Base-by-base conservation (phyloP, 257 asterid genomes). In the Solanum tarapatanum region DNA sequence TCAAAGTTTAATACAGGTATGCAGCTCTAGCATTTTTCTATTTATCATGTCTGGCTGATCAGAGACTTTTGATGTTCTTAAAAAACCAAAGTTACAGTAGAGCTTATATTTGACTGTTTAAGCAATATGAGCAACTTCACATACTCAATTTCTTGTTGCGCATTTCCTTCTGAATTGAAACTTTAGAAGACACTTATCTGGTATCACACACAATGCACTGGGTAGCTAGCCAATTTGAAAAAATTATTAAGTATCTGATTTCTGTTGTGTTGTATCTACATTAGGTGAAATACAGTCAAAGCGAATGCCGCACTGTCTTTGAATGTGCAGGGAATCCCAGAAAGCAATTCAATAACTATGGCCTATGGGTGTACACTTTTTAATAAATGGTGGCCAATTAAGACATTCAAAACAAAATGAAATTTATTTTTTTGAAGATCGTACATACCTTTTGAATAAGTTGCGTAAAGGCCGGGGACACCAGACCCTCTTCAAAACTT, bases 1-100 rank as follows among this genome's bases (percentile, higher is more conserved):
- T 88, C 45, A 84, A 64, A 88, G 89, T 84, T 87, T 84, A 88
- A 84, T 89, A 94, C 92, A 88, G 92, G 93, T 89, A 87, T 86
- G 88, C 90, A 90, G 89, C 89, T 87, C 35, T 87, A 82, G 91
- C 88, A 55, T 92, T 84, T 23, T 37, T 64, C 87, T 26, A 64
- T 23, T 35, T 77, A 37, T 89, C 70, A 24, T 87, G 84, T 68
- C 86, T 87, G 87, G 68, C 79, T 89, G 43, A 73, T 85, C 58
- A 82, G 62, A 84, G 48, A 24, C 84, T n/a, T 32, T 28, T 73
- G 36, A 35, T 86, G 26, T 82, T 88, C 64, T 62, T 41, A 12
- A 82, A n/a, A 36, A 45, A 26, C 23, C 32, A 32, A 79, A 16
- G 45, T 66, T 60, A 26, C 37, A 51, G 26, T 26, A 30, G 37